phyloP scores from a whole-genome alignment of 805 yeast genomes.

The Suhomyces pyralidae region DNA sequence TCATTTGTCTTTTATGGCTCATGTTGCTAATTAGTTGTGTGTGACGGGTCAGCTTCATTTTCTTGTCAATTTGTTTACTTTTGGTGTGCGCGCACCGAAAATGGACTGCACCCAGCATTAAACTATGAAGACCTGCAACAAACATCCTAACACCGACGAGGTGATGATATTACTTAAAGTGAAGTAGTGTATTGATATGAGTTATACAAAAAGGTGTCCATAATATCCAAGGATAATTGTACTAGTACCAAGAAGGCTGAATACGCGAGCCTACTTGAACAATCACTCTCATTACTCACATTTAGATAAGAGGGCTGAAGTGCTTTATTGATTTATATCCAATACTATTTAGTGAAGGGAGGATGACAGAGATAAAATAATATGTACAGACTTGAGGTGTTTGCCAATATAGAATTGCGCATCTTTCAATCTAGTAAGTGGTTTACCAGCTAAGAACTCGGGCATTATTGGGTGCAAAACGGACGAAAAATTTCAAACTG shows the following conservation, averaged over 20 bases:
- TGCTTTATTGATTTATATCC: no score
- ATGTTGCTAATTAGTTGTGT: not conserved
- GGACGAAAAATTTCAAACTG: not conserved
- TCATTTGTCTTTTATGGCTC: conserved; percentile 30
- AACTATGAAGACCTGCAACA: not conserved
- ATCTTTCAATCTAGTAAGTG: no score
- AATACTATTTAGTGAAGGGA: no score
- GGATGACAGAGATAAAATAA: not conserved
- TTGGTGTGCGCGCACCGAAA: not conserved
- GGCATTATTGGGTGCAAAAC: not conserved
- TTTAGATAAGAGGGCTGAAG: no score
- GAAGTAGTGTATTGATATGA: no score
- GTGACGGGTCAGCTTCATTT: not conserved
- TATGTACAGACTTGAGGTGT: no score
- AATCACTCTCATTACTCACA: no score
- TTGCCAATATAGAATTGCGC: not conserved
- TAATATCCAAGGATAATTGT: no score
- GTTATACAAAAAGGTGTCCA: no score
- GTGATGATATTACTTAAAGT: not conserved
- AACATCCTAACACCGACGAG: no score
- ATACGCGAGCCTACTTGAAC: not conserved
- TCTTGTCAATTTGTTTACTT: not conserved
- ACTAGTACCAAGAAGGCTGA: not conserved
- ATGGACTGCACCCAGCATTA: not conserved
- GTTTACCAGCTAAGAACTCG: no score